A percentile compares a stretch with the other conserved stretches of the same genome.
Evolutionary conservation across 2,329 filamentous ascomycete species (phyloP).

Genomic region (Neonectria hederae): DNA sequence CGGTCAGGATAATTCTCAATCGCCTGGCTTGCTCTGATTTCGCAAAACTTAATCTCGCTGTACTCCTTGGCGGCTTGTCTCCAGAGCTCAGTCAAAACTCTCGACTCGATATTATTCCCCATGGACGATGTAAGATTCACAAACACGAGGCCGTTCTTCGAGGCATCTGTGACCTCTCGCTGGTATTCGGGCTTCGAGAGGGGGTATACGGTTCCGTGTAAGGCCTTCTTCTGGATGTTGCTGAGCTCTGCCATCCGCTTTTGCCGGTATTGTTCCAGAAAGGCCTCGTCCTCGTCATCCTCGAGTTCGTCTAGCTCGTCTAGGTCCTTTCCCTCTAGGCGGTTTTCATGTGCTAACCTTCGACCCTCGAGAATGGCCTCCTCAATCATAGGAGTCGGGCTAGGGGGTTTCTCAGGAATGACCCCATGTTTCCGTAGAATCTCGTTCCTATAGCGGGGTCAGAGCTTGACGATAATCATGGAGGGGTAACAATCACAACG

Average conservation of each 20-base stretch:
- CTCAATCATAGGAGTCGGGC: slow-evolving; percentile 94
- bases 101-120: slow-evolving; percentile 85
- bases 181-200: slow-evolving; percentile 94
- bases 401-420: slow-evolving; percentile 97
- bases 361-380: slow-evolving; percentile 89
- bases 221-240: slow-evolving; percentile 76
- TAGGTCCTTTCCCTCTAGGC: slow-evolving; percentile 91
- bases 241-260: slow-evolving; percentile 87
- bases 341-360: slow-evolving; percentile 86
- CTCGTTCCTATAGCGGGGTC: slow-evolving; percentile 78
- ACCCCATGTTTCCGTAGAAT: slow-evolving; percentile 96
- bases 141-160: slow-evolving; percentile 72
- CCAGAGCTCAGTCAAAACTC: slow-evolving; percentile 87
- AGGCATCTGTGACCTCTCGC: slow-evolving; percentile 91
- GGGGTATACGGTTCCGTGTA: slow-evolving; percentile 92
- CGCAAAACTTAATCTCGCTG: slow-evolving; percentile 96
- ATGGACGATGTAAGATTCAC: slow-evolving; percentile 84
- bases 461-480: slow-evolving; percentile 35
- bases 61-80: slow-evolving; percentile 83
- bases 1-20: slow-evolving; percentile 96
- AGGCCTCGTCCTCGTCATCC: slow-evolving; percentile 93
- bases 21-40: slow-evolving; percentile 90
- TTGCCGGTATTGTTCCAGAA: slow-evolving; percentile 86
- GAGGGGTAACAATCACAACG: slow-evolving; percentile 52
- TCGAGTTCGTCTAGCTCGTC: slow-evolving; percentile 94